Percentiles rank a stretch among this genome's conserved stretches.
phyloP scores from a whole-genome alignment of 768 basidiomycete species.

The Dendrothele bispora region DNA sequence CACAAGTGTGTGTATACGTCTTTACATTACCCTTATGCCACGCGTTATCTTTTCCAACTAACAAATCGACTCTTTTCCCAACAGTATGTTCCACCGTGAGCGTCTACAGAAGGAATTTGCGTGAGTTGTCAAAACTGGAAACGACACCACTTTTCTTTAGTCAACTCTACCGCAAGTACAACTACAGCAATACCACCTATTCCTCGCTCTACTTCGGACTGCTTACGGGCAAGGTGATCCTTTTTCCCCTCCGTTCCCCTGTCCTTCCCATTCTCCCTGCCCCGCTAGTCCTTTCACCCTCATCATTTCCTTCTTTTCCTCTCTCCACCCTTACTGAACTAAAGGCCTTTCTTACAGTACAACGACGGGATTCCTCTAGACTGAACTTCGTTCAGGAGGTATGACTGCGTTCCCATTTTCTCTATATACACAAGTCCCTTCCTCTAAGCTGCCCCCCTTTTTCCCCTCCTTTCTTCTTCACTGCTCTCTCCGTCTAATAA shows the following conservation, averaged over 20 bases:
- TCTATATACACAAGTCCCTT: too few species aligned
- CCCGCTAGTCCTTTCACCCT: too few species aligned
- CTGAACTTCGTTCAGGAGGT: too few species aligned
- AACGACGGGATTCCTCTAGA: slow-evolving; percentile 73
- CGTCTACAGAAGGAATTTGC: slow-evolving; percentile 77
- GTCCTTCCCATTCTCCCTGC: too few species aligned
- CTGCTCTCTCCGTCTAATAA: too few species aligned
- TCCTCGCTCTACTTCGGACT: slow-evolving; percentile 73
- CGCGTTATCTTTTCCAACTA: neutral
- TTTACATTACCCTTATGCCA: slow-evolving; percentile 4
- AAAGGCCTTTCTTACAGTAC: slow-evolving; percentile 40
- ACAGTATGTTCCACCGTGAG: slow-evolving; percentile 75
- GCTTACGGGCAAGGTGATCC: slow-evolving; percentile 69
- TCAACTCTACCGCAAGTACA: slow-evolving; percentile 65
- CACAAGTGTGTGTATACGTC: slow-evolving; percentile 47
- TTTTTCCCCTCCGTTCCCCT: too few species aligned
- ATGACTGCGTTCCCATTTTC: too few species aligned
- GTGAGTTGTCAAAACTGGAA: slow-evolving; percentile 33
- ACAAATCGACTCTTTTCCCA: slow-evolving; percentile 10
- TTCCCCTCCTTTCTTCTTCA: too few species aligned
- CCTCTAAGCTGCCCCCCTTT: too few species aligned
- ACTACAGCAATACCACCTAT: slow-evolving; percentile 68
- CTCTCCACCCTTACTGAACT: slow-evolving; percentile 5
- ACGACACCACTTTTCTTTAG: slow-evolving; percentile 27
- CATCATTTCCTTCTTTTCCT: neutral